A percentile compares a stretch with the other conserved stretches of the same genome.
phyloP scores from a whole-genome alignment of 1,284 basidiomycete species.

The Cryptococcus hybrid region DNA sequence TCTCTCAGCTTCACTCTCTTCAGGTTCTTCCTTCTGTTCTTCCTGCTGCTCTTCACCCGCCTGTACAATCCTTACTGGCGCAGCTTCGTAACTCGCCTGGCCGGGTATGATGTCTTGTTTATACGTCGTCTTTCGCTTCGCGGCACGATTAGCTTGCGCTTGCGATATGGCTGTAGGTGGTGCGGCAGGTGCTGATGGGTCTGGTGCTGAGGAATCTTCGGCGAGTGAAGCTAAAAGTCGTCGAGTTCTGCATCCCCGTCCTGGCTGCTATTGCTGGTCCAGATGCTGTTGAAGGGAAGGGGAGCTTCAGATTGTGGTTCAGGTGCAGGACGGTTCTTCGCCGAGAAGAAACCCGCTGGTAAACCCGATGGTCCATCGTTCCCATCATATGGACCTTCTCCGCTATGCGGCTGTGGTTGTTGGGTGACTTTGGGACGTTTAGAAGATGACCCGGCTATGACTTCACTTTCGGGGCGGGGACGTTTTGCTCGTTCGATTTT shows the following conservation, averaged over 20 bases:
- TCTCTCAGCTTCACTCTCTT: conserved; percentile 45
- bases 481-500: conserved; percentile 20
- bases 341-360: conserved; percentile 42
- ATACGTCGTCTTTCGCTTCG: conserved; percentile 22
- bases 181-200: background rate
- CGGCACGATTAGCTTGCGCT: conserved; percentile 1
- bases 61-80: conserved; percentile 31
- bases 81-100: conserved; percentile 46
- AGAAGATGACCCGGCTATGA: conserved; percentile 3
- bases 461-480: conserved; percentile 4
- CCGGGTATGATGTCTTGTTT: conserved; percentile 28
- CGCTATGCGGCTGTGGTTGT: background rate
- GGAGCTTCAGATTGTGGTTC: background rate
- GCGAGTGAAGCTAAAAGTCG: conserved; percentile 47
- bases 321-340: conserved; percentile 15
- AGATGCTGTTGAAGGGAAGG: conserved; percentile 2
- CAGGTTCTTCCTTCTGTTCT: conserved; percentile 30
- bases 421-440: conserved; percentile 17
- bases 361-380: conserved; percentile 9
- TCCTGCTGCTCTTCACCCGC: conserved; percentile 4
- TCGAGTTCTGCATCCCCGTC: conserved; percentile 47
- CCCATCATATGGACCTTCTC: background rate
- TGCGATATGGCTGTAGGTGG: conserved; percentile 7
- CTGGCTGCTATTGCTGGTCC: conserved; percentile 3
- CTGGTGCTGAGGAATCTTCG: conserved; percentile 14